phyloP scores from a whole-genome alignment of 2,329 filamentous ascomycete species.

The Ophiostoma himal-ulmi region DNA sequence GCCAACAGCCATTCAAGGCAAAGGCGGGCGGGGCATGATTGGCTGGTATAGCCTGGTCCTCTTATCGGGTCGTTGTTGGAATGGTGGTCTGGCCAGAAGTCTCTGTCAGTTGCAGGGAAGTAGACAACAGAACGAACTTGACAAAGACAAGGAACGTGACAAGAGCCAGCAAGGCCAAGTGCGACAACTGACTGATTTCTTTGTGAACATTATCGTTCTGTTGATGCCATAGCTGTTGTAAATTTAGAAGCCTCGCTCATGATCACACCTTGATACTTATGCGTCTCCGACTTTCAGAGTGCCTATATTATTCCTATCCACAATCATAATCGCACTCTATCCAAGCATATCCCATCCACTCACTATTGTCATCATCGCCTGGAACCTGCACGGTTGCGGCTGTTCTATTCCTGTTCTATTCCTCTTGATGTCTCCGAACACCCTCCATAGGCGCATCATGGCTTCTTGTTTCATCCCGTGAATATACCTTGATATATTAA shows the following conservation, averaged over 20 bases:
- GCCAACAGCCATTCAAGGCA: conserved; percentile 18
- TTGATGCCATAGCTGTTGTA: too few relatives aligned
- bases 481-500: background rate
- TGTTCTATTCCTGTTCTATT: background rate
- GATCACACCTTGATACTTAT: background rate
- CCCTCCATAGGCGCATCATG: background rate
- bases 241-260: background rate
- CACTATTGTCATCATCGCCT: background rate
- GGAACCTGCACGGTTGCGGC: background rate
- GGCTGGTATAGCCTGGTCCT: conserved; percentile 3
- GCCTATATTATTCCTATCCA: background rate
- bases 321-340: background rate
- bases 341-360: background rate
- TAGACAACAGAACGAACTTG: background rate
- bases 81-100: conserved; percentile 3
- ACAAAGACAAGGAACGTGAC: background rate
- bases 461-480: background rate
- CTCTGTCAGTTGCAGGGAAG: background rate
- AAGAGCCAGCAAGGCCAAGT: too few relatives aligned
- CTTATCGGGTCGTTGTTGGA: conserved; percentile 18
- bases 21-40: conserved; percentile 18
- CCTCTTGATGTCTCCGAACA: background rate
- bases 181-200: too few relatives aligned
- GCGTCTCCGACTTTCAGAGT: background rate
- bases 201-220: too few relatives aligned